Percentiles rank a stretch among this genome's conserved stretches.
These are phyloP conservation scores for Anacardium occidentale DNA, from an alignment of 345 rosid genomes.

Conservation along the genomic window DNA sequence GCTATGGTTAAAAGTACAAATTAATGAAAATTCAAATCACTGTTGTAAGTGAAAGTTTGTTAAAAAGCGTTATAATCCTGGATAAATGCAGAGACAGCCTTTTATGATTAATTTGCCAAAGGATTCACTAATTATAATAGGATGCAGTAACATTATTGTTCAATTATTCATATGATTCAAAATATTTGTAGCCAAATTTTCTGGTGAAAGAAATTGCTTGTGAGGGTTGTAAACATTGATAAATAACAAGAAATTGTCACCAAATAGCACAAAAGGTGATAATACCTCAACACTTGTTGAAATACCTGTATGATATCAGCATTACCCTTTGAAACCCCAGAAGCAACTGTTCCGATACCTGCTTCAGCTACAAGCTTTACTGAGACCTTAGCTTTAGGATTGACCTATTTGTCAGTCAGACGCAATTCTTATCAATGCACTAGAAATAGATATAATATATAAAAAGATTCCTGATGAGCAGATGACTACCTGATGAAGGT, in stretches of 20 bases:
- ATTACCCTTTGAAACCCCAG: slow-evolving; percentile 99
- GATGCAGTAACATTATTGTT: not conserved
- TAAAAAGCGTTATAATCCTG: not conserved
- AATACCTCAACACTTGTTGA: not conserved
- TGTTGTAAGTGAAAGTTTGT: not conserved
- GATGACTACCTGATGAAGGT: slow-evolving; percentile 86
- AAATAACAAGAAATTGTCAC: not conserved
- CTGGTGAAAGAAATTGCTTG: not conserved
- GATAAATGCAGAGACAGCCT: not conserved
- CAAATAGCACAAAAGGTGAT: slow-evolving; percentile 9
- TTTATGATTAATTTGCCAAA: not conserved
- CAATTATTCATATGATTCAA: not conserved
- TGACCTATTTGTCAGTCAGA: slow-evolving; percentile 53
- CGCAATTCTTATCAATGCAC: slow-evolving; percentile 10
- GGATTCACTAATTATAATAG: not conserved
- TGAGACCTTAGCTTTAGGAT: slow-evolving; percentile 95
- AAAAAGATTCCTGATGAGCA: slow-evolving; percentile 22
- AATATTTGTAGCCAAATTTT: not conserved
- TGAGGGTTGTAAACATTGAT: not conserved
- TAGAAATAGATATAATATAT: not conserved
- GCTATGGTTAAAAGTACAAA: too few relatives aligned
- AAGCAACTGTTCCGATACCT: slow-evolving; percentile 98
- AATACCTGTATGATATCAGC: slow-evolving; percentile 94
- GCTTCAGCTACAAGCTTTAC: slow-evolving; percentile 99
- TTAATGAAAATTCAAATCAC: not conserved